Percentiles rank a stretch among this genome's conserved stretches.
These are phyloP conservation scores for Multifurca ochricompacta DNA, from an alignment of 768 basidiomycete genomes.

Conservation along the genomic window DNA sequence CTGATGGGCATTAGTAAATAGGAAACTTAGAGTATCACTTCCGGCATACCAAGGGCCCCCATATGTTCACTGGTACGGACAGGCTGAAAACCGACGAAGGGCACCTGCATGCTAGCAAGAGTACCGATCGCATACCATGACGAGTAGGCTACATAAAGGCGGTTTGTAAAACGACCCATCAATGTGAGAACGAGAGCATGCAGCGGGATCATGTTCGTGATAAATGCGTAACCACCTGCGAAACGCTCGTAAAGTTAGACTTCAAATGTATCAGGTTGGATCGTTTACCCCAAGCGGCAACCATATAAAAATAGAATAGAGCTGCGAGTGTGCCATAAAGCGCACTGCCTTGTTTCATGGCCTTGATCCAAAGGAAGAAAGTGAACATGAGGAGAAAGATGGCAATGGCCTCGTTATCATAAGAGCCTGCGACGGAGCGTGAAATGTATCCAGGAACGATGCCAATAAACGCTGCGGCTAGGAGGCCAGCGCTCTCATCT, in stretches of 20 bases:
- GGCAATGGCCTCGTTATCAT: constrained; percentile 99
- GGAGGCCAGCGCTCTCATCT: constrained; percentile 88
- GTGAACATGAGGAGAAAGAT: constrained; percentile 99
- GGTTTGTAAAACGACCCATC: constrained; percentile 91
- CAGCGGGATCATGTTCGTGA: constrained; percentile 99
- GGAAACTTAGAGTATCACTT: not conserved
- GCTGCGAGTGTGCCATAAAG: constrained; percentile 87
- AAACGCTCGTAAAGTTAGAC: not conserved
- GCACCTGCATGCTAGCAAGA: constrained; percentile 96
- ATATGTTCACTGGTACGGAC: constrained; percentile 96
- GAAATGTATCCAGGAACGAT: constrained; percentile 99
- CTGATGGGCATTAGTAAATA: constrained; percentile 33
- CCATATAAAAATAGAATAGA: constrained; percentile 99
- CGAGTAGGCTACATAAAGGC: constrained; percentile 91
- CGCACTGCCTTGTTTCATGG: constrained; percentile 88
- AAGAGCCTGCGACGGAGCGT: constrained; percentile 96
- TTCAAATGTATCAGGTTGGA: not conserved
- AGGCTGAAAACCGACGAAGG: constrained; percentile 99
- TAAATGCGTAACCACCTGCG: constrained; percentile 94
- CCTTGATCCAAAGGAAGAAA: constrained; percentile 95
- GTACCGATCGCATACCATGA: constrained; percentile 99
- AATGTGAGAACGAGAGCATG: constrained; percentile 91
- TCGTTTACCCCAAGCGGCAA: constrained; percentile 93
- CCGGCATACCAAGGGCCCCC: constrained; percentile 78
- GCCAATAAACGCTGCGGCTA: constrained; percentile 98